Conservation (phyloP, 2,329 filamentous ascomycete species). For the Akanthomyces uredinophilus region DNA sequence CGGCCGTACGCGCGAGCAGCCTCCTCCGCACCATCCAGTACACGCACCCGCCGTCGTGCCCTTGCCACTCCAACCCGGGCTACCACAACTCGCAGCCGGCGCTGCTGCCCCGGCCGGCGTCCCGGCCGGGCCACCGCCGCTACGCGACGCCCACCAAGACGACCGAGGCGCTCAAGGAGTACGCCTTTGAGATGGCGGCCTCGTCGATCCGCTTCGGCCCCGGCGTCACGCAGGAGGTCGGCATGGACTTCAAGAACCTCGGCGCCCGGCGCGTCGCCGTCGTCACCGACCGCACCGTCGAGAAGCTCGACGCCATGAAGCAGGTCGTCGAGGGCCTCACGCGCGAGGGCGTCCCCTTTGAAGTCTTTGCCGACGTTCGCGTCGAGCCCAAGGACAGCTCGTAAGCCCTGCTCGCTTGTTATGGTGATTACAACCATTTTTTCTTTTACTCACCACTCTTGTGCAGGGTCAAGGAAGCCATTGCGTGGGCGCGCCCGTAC, state of each 20-base stretch:
- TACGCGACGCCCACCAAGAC: constrained; percentile 66
- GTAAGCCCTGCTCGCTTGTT: constrained; percentile 40
- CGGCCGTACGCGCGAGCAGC: constrained; percentile 60
- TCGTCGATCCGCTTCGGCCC: constrained; percentile 92
- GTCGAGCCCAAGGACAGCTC: constrained; percentile 94
- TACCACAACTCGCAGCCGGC: constrained; percentile 63
- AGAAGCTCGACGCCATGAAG: constrained; percentile 80
- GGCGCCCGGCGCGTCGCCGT: constrained; percentile 82
- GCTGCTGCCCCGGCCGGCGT: constrained; percentile 43
- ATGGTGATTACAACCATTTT: too few relatives aligned
- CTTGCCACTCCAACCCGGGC: constrained; percentile 85
- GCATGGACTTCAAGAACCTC: constrained; percentile 96
- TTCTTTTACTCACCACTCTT: not conserved
- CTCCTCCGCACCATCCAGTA: constrained; percentile 87
- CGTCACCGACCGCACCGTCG: constrained; percentile 81
- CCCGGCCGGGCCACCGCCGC: constrained; percentile 36
- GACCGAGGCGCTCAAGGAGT: constrained; percentile 70
- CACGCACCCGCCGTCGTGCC: constrained; percentile 80
- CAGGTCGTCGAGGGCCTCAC: constrained; percentile 78
- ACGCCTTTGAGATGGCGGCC: constrained; percentile 98
- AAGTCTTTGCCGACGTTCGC: constrained; percentile 73
- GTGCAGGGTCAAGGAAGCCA: constrained; percentile 75
- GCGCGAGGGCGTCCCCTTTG: constrained; percentile 72
- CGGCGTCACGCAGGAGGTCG: constrained; percentile 89
- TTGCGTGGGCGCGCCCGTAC: constrained; percentile 77